A percentile compares a stretch with the other conserved stretches of the same genome.
phyloP scores from a whole-genome alignment of 306 rosid genomes.

The Carpinus fangiana region DNA sequence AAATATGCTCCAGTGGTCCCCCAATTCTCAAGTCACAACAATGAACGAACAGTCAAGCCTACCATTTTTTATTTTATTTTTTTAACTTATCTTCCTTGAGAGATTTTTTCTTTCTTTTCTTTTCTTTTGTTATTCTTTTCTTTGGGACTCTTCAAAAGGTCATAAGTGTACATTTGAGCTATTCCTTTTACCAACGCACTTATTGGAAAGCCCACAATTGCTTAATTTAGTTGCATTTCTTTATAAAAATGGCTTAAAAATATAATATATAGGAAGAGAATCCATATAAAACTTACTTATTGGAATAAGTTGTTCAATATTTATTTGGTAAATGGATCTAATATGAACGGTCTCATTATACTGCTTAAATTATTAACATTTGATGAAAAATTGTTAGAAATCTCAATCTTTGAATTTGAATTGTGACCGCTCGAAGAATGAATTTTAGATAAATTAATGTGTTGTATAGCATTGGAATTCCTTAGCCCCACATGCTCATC shows the following conservation, averaged over 20 bases:
- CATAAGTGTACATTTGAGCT: constrained; percentile 15
- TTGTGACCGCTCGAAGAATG: no score
- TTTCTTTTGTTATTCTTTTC: neutral
- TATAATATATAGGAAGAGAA: no score
- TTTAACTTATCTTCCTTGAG: constrained; percentile 4
- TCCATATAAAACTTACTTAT: no score
- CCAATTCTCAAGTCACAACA: constrained; percentile 17
- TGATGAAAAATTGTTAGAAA: no score
- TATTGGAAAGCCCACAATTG: constrained; percentile 31
- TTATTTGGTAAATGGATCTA: no score
- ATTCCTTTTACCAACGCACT: constrained; percentile 28
- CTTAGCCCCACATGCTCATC: constrained; percentile 48
- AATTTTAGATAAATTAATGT: neutral
- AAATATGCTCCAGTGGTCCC: constrained; percentile 36
- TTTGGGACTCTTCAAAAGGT: constrained; percentile 24
- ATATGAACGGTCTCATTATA: no score
- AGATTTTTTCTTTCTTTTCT: neutral
- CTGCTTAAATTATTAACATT: no score
- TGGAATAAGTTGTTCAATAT: no score
- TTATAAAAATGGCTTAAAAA: no score
- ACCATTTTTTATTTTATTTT: neutral
- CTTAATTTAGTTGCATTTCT: constrained; percentile 23
- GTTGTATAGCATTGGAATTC: constrained; percentile 38
- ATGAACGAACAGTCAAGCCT: no score
- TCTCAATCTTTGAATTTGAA: no score